phyloP scores from a whole-genome alignment of 2,329 filamentous ascomycete species.

The Aspergillus tanneri region DNA sequence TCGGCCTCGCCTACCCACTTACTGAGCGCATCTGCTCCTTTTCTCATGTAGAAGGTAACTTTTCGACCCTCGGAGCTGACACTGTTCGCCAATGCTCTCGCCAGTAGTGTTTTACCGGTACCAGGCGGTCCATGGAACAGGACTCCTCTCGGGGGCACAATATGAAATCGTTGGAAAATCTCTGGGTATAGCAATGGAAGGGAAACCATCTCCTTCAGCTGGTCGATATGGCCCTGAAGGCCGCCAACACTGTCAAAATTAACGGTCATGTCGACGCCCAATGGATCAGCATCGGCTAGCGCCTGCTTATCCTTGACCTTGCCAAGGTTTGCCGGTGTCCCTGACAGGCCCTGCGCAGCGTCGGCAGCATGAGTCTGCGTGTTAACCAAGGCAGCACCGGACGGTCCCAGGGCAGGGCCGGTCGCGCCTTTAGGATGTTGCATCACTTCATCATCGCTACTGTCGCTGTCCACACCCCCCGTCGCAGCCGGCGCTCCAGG shows the following conservation, averaged over 20 bases:
- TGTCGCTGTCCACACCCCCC: slow-evolving; percentile 86
- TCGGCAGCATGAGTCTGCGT: slow-evolving; percentile 59
- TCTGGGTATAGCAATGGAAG: slow-evolving; percentile 92
- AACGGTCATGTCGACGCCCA: slow-evolving; percentile 88
- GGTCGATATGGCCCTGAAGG: slow-evolving; percentile 88
- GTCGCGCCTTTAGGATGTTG: slow-evolving; percentile 62
- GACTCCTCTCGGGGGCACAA: slow-evolving; percentile 91
- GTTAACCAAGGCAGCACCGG: slow-evolving; percentile 55
- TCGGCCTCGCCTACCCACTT: slow-evolving; percentile 99
- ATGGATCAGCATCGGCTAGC: slow-evolving; percentile 87
- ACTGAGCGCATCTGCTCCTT: slow-evolving; percentile 93
- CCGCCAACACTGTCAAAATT: slow-evolving; percentile 95
- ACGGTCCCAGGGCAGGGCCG: slow-evolving; percentile 57
- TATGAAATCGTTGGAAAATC: slow-evolving; percentile 84
- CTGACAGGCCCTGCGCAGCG: slow-evolving; percentile 54
- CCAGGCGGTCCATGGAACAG: slow-evolving; percentile 95
- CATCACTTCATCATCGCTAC: slow-evolving; percentile 87
- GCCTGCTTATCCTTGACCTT: slow-evolving; percentile 92
- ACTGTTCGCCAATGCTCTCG: slow-evolving; percentile 86
- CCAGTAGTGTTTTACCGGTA: slow-evolving; percentile 96
- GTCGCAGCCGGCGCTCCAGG: slow-evolving; percentile 67
- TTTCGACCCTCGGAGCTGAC: slow-evolving; percentile 86
- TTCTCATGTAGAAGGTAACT: slow-evolving; percentile 99
- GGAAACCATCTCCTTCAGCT: slow-evolving; percentile 98
- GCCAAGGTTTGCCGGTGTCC: slow-evolving; percentile 77